Percentiles rank a stretch among this genome's conserved stretches.
phyloP scores from a whole-genome alignment of 306 rosid species.

The Ammopiptanthus mongolicus region DNA sequence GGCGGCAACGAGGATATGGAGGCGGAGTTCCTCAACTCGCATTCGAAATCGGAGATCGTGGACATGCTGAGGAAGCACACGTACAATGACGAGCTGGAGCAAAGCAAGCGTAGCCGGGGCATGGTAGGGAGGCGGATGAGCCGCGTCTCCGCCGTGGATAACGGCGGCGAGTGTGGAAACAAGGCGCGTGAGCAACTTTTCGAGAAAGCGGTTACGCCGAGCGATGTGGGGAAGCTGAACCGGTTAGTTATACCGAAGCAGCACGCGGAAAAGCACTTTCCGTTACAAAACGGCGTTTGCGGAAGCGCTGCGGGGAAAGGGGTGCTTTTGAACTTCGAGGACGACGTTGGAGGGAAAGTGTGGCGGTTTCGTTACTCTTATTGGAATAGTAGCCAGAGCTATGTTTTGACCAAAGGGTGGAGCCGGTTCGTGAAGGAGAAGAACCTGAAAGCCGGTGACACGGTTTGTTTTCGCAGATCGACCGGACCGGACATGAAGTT shows the following conservation, averaged over 20 bases:
- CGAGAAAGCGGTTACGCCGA: constrained; percentile 89
- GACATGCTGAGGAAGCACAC: constrained; percentile 98
- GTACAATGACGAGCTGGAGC: constrained; percentile 76
- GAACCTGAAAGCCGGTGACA: constrained; percentile 82
- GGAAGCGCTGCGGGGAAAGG: constrained; percentile 45
- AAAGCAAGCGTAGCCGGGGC: constrained; percentile 62
- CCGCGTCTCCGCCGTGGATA: background rate
- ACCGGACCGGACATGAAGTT: constrained; percentile 74
- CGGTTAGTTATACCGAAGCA: constrained; percentile 91
- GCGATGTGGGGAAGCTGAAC: constrained; percentile 91
- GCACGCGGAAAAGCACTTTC: constrained; percentile 94
- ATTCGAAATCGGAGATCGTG: constrained; percentile 85
- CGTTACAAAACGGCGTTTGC: constrained; percentile 35
- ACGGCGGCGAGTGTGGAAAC: background rate
- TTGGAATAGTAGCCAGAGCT: constrained; percentile 98
- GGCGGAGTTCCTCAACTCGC: constrained; percentile 55
- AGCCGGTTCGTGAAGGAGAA: constrained; percentile 97
- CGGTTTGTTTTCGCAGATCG: constrained; percentile 67
- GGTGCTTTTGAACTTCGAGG: constrained; percentile 70
- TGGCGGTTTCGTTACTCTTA: constrained; percentile 96
- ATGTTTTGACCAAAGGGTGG: constrained; percentile 94
- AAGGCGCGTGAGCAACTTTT: constrained; percentile 69
- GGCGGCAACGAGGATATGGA: constrained; percentile 37
- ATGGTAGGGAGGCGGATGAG: constrained; percentile 5
- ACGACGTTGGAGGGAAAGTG: constrained; percentile 87